Base-by-base conservation (phyloP, 495 filamentous ascomycete species). In the Penicillium angulare region DNA sequence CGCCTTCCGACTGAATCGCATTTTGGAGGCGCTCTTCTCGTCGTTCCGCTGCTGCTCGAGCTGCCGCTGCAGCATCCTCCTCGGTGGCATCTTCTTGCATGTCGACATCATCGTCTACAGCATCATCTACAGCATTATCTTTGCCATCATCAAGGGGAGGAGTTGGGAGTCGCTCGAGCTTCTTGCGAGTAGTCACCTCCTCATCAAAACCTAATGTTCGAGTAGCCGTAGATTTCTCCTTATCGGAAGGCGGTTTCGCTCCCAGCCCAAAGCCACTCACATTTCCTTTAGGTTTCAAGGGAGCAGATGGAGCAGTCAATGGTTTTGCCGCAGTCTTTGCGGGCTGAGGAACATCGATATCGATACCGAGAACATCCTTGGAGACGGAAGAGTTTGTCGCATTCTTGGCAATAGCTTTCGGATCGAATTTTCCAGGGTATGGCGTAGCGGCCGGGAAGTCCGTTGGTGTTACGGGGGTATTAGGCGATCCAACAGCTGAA, bases 391-490 rank as follows among this genome's bases (percentile, higher is more conserved):
- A 62, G 48, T 76, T 68, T 50, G 78, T 76, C 12, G 82, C 78
- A 63, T 84, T 87, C 65, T 88, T 91, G 0, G 81, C 87, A 47
- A 93, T 92, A 1, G 86, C 85, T 64, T 95, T 95, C 0, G 88
- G 89, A 56, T 96, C 88, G 55, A 95, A 96, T 64, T 95, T 96
- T 47, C 89, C 88, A 23, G 82, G 73, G 58, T 88, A 90, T 5
- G 81, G 71, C 18, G 75, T 64, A 4, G 82, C 74, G 5, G 80
- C 64, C 33, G 66, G 52, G 31, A 68, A 61, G 32, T 64, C 68
- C 36, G 60, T 57, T 15, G 62, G 69, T 4, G 71, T 58, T n/a
- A 78, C 79, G 50, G 82, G 80, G 44, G 81, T 78, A 34, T 79
- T 67, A 27, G 86, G 85, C 29, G 82, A 79, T 54, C 74, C 72